Evolutionary conservation across 2,329 filamentous ascomycete species (phyloP).

Genomic region (Zymoseptoria tritici): DNA sequence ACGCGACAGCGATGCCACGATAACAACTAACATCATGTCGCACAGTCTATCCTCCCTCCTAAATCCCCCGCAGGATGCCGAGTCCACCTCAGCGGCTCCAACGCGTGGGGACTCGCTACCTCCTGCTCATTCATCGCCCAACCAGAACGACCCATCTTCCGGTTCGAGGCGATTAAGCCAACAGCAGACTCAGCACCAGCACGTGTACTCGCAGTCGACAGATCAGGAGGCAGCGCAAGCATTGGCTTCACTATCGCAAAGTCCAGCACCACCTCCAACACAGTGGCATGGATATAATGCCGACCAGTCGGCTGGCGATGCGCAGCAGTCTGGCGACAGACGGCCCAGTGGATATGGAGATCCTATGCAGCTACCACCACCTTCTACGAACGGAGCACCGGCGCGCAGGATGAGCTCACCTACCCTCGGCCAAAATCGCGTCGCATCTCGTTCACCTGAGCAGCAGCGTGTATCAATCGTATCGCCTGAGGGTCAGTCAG

Average conservation of each 20-base stretch:
- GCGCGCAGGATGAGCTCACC: conserved; percentile 35
- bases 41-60: conserved; percentile 30
- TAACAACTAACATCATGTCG: conserved; percentile 16
- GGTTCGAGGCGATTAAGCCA: conserved; percentile 12
- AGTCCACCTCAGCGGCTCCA: conserved; percentile 7
- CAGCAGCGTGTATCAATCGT: conserved; percentile 32
- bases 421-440: conserved; percentile 42
- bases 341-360: conserved; percentile 30
- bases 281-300: conserved; percentile 19
- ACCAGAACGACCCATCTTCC: conserved; percentile 14
- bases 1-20: conserved; percentile 8
- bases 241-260: conserved; percentile 23
- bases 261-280: conserved; percentile 16
- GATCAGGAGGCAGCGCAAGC: conserved; percentile 35
- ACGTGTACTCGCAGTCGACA: conserved; percentile 20
- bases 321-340: conserved; percentile 20
- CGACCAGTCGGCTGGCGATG: conserved; percentile 5
- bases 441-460: conserved; percentile 39
- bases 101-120: conserved; percentile 18
- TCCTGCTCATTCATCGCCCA: neutral
- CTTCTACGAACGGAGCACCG: conserved; percentile 20
- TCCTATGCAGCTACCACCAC: conserved; percentile 35
- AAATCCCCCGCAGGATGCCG: conserved; percentile 28
- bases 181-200: conserved; percentile 8
- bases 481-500: conserved; percentile 24